Percentiles rank a stretch among this genome's conserved stretches.
These are phyloP conservation scores for Aristolochia californica DNA, from an alignment of 164 flowering plant species.

Conservation along the genomic window DNA sequence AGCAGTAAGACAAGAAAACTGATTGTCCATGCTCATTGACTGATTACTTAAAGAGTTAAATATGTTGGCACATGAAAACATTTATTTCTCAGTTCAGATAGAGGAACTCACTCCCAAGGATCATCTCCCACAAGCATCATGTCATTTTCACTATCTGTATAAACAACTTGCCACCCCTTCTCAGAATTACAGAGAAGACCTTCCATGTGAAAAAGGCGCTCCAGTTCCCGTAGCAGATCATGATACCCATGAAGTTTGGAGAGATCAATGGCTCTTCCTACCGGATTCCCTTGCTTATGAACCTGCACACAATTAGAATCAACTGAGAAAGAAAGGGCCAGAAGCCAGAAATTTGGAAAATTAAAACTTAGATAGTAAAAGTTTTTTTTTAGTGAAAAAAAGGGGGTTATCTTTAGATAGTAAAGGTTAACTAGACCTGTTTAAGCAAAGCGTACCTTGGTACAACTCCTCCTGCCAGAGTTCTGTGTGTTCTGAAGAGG, in stretches of 20 bases:
- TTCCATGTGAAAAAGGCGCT: slow-evolving; percentile 76
- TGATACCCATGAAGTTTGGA: slow-evolving; percentile 53
- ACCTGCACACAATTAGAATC: slow-evolving; percentile 37
- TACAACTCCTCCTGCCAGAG: slow-evolving; percentile 69
- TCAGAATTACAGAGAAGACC: slow-evolving; percentile 60
- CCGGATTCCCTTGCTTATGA: slow-evolving; percentile 89
- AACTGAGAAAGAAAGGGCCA: too few species aligned
- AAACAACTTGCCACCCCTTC: slow-evolving; percentile 77
- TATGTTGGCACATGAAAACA: too few species aligned
- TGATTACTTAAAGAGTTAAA: too few species aligned
- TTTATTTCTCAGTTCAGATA: slow-evolving; percentile 5
- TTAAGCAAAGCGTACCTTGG: slow-evolving; percentile 45
- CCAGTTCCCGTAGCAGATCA: slow-evolving; percentile 63
- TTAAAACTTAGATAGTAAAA: too few species aligned
- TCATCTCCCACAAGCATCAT: slow-evolving; percentile 89
- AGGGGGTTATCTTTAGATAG: too few species aligned
- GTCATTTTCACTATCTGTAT: slow-evolving; percentile 81
- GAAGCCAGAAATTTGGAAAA: neutral
- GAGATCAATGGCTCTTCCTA: slow-evolving; percentile 87
- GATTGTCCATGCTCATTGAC: too few species aligned
- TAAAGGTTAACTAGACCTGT: neutral
- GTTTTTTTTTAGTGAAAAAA: too few species aligned
- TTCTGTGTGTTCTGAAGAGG: slow-evolving; percentile 25
- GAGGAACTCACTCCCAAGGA: slow-evolving; percentile 82
- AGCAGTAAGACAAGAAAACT: too few species aligned